Evolutionary conservation across 148 eudicot species (phyloP), one percentile per base, ranked within the genome.

Genomic region (Camellia sinensis): DNA sequence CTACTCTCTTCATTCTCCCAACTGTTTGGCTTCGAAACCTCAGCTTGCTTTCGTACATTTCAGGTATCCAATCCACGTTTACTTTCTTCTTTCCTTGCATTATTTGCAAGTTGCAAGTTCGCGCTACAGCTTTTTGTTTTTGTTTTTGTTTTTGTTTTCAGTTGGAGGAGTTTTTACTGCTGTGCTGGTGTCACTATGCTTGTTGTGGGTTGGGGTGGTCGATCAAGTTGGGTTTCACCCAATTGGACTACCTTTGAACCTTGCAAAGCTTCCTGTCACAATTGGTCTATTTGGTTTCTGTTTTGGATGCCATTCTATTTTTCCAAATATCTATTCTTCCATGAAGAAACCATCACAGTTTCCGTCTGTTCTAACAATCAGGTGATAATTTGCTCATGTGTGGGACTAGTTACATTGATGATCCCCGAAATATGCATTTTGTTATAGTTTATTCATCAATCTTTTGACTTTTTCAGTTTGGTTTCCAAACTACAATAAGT

Each of bases 1-100:
- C 88, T 2, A 83, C 92, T 41, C 85, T 91, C 71, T 65, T 81
- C 15, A 88, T 91, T 68, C 91, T 91, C 62, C 94, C 94, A 56
- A 91, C 94, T 54, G 87, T 84, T 64, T 91, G 94, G 91, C 94
- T 91, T 48, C 85, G 86, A 69, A 79, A 89, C 77, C 89, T 91
- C 48, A 88, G 91, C 68, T 54, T 89, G 81, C 86, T 91, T 63
- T 85, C 90, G 40, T 85, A 86, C 57, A 44, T 91, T 77, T 89
- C 94, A 78, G 86, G 91, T 89, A 6, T 44, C 6, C 79, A 81
- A 53, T 21, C 11, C 52, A 13, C 41, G 5, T 1, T 41, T 17
- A 21, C 52, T 48, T 48, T 48, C 37, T 9, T 22, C 50, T 41
- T 81, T 4, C 53, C 21, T 8, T 0, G 0, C 19, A 29, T 45